Conservation (phyloP, 192 early-diverging fungal genomes). For the Podila verticillata region DNA sequence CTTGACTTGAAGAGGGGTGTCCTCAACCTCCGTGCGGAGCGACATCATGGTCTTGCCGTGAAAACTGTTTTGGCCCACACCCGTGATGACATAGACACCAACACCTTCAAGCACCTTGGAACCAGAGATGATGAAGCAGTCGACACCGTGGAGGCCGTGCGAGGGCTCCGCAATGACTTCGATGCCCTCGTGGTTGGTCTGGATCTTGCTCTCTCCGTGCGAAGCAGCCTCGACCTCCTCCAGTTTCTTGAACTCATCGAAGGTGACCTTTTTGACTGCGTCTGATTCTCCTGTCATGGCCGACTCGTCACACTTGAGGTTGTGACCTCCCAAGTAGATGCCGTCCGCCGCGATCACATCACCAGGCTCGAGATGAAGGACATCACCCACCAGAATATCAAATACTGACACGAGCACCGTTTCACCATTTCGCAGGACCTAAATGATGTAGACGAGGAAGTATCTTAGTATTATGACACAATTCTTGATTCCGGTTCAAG, state of each 20-base stretch:
- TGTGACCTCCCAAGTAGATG: slow-evolving; percentile 82
- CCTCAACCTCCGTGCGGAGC: slow-evolving; percentile 83
- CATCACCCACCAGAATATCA: slow-evolving; percentile 91
- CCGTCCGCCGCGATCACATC: slow-evolving; percentile 95
- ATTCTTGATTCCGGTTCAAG: not conserved
- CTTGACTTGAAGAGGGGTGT: slow-evolving; percentile 94
- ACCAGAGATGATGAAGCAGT: slow-evolving; percentile 93
- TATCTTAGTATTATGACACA: not conserved
- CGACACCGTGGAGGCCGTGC: slow-evolving; percentile 35
- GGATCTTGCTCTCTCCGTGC: slow-evolving; percentile 19
- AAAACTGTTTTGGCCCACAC: slow-evolving; percentile 87
- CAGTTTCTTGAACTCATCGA: slow-evolving; percentile 52
- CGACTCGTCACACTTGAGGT: slow-evolving; percentile 90
- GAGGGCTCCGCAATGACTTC: slow-evolving; percentile 30
- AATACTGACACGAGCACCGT: slow-evolving; percentile 75
- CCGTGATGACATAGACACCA: slow-evolving; percentile 85
- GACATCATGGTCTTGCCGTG: slow-evolving; percentile 91
- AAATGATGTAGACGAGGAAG: not conserved
- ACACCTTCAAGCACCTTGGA: slow-evolving; percentile 92
- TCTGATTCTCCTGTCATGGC: slow-evolving; percentile 96
- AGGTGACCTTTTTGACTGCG: slow-evolving; percentile 80
- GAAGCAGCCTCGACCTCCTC: slow-evolving; percentile 24
- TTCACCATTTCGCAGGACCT: slow-evolving; percentile 77
- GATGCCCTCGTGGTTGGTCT: slow-evolving; percentile 36
- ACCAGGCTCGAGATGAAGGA: slow-evolving; percentile 87